These are phyloP conservation scores for Ascochyta lentis DNA, from an alignment of 2,329 filamentous ascomycete species.

Conservation along the genomic window DNA sequence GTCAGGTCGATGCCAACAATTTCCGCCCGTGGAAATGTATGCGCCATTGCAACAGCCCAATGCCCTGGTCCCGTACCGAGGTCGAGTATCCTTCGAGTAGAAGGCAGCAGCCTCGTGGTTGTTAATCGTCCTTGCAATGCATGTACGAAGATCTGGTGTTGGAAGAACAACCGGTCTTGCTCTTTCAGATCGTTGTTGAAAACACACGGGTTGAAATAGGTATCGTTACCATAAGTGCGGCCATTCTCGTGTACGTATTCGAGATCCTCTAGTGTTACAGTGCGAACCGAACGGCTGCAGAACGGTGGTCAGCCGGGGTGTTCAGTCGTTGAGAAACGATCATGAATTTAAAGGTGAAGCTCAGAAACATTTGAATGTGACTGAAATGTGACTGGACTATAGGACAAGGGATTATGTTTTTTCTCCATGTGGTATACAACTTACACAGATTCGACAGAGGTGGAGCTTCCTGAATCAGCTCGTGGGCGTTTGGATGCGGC, in stretches of 20 bases:
- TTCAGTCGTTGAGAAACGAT: neutral
- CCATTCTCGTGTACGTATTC: slow-evolving; percentile 67
- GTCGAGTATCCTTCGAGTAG: slow-evolving; percentile 43
- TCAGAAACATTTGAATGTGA: neutral
- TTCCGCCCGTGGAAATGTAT: slow-evolving; percentile 52
- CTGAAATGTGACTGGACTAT: too few relatives aligned
- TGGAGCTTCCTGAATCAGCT: slow-evolving; percentile 42
- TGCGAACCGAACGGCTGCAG: slow-evolving; percentile 45
- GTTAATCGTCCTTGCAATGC: slow-evolving; percentile 47
- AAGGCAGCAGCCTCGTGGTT: slow-evolving; percentile 39
- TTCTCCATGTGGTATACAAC: slow-evolving; percentile 9
- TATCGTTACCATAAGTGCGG: slow-evolving; percentile 66
- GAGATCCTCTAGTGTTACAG: slow-evolving; percentile 55
- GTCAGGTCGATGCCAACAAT: slow-evolving; percentile 59
- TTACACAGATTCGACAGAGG: slow-evolving; percentile 45
- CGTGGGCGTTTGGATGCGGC: slow-evolving; percentile 42
- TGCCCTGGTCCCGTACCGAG: slow-evolving; percentile 59
- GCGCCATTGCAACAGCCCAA: slow-evolving; percentile 58
- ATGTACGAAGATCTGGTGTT: slow-evolving; percentile 67
- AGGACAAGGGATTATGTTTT: too few relatives aligned
- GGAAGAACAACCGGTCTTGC: slow-evolving; percentile 66
- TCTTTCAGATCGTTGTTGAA: slow-evolving; percentile 62
- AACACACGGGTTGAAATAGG: slow-evolving; percentile 69
- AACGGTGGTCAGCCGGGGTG: neutral
- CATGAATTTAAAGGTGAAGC: neutral